These are phyloP conservation scores for Neurospora pannonica DNA, from an alignment of 495 filamentous ascomycete genomes.

Conservation along the genomic window DNA sequence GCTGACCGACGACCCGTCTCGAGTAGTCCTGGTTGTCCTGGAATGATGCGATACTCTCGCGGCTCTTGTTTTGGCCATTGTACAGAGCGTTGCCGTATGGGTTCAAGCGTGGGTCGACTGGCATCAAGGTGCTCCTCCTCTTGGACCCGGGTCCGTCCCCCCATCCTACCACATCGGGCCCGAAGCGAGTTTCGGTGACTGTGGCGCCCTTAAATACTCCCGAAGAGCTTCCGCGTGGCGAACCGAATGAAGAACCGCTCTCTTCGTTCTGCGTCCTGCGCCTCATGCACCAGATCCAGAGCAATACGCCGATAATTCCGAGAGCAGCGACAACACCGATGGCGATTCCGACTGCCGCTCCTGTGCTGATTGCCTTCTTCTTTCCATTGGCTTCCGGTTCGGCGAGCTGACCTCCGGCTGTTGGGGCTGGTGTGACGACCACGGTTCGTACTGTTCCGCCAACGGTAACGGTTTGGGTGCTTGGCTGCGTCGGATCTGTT, in stretches of 20 bases:
- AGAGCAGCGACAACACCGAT: constrained; percentile 31
- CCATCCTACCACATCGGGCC: background rate
- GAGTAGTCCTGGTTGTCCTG: constrained; percentile 51
- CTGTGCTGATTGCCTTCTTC: constrained; percentile 12
- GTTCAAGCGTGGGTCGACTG: constrained; percentile 47
- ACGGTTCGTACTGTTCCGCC: constrained; percentile 33
- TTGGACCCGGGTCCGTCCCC: constrained; percentile 8
- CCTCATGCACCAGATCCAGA: constrained; percentile 27
- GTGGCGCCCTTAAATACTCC: constrained; percentile 29
- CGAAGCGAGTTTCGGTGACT: constrained; percentile 19
- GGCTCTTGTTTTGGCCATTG: constrained; percentile 37
- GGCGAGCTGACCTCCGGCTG: constrained; percentile 3
- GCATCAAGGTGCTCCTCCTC: constrained; percentile 41
- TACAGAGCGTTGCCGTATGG: constrained; percentile 40
- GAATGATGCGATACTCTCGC: constrained; percentile 44
- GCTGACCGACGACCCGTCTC: constrained; percentile 26
- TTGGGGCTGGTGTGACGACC: constrained; percentile 24
- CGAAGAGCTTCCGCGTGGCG: constrained; percentile 29
- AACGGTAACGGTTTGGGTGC: constrained; percentile 33
- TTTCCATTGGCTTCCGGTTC: background rate
- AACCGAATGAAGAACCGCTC: constrained; percentile 10
- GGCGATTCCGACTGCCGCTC: constrained; percentile 32
- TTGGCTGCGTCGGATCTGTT: constrained; percentile 2
- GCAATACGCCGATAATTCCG: constrained; percentile 12
- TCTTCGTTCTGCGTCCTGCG: constrained; percentile 16